Base-by-base conservation (phyloP, 495 filamentous ascomycete species). In the Aspergillus asperescens region DNA sequence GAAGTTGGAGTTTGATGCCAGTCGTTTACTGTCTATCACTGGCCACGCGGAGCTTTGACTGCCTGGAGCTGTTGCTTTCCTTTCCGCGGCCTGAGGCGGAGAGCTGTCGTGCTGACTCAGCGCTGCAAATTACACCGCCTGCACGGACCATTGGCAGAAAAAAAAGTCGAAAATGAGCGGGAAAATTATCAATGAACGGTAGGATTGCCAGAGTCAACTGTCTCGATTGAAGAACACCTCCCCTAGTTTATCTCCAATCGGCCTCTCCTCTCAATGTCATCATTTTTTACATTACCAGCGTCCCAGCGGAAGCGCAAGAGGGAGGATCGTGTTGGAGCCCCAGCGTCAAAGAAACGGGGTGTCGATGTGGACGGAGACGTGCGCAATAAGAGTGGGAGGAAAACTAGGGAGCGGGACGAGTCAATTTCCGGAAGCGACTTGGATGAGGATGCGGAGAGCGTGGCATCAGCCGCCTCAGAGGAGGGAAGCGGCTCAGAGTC, bases 381-480 rank as follows among this genome's bases (percentile, higher is more conserved):
- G 32, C 48, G 57, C 37, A 55, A 54, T 41, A 61, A 60, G 59
- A 56, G 55, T 47, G 39, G 54, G 50, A 56, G 52, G 29, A 66
- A 51, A 32, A 38, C 54, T 50, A 62, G 56, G 47, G 67, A 71
- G 52, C 61, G 64, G 48, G 64, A 69, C 20, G 83, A 89, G 37
- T 91, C 88, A 8, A 94, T 96, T 65, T 94, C 90, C 9, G 89
- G 88, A 18, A 93, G 89, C 69, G 91, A 94, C 18, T 71, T 81
- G 12, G 86, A 87, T 22, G 81, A 81, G 10, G 84, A 86, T 39
- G 73, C 67, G 28, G 75, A 73, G 9, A 69, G 66, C 9, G 68
- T 72, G 13, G 69, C 63, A 0, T 70, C 71, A 19, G 65, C 55
- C 38, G 62, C 66, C 24, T 77, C 76, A 7, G 75, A 73, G 5